Percentiles rank a stretch among this genome's conserved stretches.
These are phyloP conservation scores for Paecilomyces dactylethromorphus DNA, from an alignment of 2,329 filamentous ascomycete genomes.

Conservation along the genomic window DNA sequence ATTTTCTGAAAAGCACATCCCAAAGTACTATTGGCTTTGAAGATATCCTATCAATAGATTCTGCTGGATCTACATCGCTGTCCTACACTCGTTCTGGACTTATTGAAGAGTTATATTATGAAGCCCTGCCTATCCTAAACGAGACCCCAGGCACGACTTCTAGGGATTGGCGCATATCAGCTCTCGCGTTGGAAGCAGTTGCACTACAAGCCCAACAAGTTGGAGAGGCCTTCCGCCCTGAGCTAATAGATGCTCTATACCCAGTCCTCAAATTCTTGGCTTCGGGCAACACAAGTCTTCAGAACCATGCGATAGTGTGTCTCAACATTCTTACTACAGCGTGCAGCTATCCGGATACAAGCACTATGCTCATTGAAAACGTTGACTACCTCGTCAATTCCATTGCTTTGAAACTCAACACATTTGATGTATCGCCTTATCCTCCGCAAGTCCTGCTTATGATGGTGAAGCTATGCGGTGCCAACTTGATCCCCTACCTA, in stretches of 20 bases:
- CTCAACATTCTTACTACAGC: constrained; percentile 71
- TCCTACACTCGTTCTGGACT: constrained; percentile 24
- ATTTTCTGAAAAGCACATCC: constrained; percentile 58
- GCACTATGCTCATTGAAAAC: constrained; percentile 78
- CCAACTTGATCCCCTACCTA: constrained; percentile 74
- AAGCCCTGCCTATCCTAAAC: constrained; percentile 34
- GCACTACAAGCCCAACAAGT: constrained; percentile 67
- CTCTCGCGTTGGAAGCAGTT: constrained; percentile 73
- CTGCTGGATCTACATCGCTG: constrained; percentile 22
- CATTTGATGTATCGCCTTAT: constrained; percentile 85
- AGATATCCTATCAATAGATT: constrained; percentile 57
- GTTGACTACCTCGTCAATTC: constrained; percentile 97
- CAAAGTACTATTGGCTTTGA: constrained; percentile 51
- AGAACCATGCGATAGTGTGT: constrained; percentile 74
- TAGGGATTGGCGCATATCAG: constrained; percentile 65
- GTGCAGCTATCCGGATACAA: constrained; percentile 68
- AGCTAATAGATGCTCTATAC: constrained; percentile 87
- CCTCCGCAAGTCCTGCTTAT: constrained; percentile 85
- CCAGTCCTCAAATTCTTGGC: constrained; percentile 85
- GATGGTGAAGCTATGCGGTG: constrained; percentile 86
- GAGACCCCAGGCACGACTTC: constrained; percentile 30
- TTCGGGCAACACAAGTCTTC: constrained; percentile 59
- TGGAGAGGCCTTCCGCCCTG: constrained; percentile 64
- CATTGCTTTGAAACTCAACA: constrained; percentile 79
- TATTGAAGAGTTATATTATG: constrained; percentile 39